These are phyloP conservation scores for Rhizopogon vesiculosus DNA, from an alignment of 768 basidiomycete genomes.

Conservation along the genomic window DNA sequence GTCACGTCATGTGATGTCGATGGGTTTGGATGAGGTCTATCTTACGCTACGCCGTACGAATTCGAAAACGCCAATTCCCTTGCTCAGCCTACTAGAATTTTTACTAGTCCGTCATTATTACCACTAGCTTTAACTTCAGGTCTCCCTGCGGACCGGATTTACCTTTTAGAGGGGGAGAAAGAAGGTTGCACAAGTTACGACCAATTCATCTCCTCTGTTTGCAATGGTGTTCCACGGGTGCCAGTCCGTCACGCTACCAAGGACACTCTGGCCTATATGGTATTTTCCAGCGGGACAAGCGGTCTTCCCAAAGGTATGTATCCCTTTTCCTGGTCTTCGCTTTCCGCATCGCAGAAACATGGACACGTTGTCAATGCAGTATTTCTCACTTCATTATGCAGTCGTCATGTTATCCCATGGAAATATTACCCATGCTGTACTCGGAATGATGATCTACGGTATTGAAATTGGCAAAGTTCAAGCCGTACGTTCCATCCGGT, in stretches of 20 bases:
- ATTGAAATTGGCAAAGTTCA: slow-evolving; percentile 25
- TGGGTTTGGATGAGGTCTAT: too few species aligned
- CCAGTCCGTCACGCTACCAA: slow-evolving; percentile 37
- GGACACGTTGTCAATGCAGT: background rate
- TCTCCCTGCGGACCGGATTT: slow-evolving; percentile 33
- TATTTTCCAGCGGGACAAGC: slow-evolving; percentile 69
- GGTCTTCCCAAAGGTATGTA: slow-evolving; percentile 58
- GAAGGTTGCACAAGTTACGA: slow-evolving; percentile 34
- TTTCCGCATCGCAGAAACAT: background rate
- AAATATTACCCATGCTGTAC: slow-evolving; percentile 40
- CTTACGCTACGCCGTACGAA: slow-evolving; percentile 42
- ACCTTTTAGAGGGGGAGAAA: slow-evolving; percentile 36
- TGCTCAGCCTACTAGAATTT: slow-evolving; percentile 40
- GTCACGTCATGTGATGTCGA: too few species aligned
- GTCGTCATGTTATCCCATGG: slow-evolving; percentile 62
- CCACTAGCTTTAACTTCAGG: slow-evolving; percentile 28
- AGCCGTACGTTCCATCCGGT: slow-evolving; percentile 28
- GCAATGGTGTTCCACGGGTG: slow-evolving; percentile 29
- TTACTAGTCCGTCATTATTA: slow-evolving; percentile 38
- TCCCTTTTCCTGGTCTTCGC: background rate
- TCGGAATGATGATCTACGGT: slow-evolving; percentile 27
- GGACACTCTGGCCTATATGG: slow-evolving; percentile 55
- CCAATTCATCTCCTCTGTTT: slow-evolving; percentile 34
- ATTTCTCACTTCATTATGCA: slow-evolving; percentile 14
- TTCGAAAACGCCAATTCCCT: slow-evolving; percentile 41